These are phyloP conservation scores for Colletotrichum tamarilloi DNA, from an alignment of 2,329 filamentous ascomycete genomes.

Conservation along the genomic window DNA sequence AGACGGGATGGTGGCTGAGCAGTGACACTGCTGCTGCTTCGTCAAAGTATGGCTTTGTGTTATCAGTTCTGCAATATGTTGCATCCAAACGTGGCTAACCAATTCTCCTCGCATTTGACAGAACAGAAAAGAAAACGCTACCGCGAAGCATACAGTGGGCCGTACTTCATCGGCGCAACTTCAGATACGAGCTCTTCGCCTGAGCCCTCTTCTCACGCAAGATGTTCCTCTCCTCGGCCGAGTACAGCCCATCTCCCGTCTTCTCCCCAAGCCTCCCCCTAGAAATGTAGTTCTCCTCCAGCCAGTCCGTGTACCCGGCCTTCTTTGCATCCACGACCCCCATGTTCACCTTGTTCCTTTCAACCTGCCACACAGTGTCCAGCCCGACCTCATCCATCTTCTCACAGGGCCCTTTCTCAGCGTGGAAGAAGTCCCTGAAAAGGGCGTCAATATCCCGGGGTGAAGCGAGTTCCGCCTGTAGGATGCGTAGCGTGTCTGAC, in stretches of 20 bases:
- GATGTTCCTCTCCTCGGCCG: conserved; percentile 38
- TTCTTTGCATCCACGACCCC: conserved; percentile 27
- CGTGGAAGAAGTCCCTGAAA: conserved; percentile 45
- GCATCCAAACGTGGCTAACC: too few relatives aligned
- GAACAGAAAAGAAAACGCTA: too few relatives aligned
- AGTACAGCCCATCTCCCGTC: conserved; percentile 43
- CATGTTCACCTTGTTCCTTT: conserved; percentile 38
- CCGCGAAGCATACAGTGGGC: too few relatives aligned
- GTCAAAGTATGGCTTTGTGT: too few relatives aligned
- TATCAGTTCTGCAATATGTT: too few relatives aligned
- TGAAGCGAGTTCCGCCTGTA: conserved; percentile 45
- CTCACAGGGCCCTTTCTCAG: conserved; percentile 43
- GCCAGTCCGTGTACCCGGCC: conserved; percentile 36
- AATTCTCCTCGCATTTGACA: too few relatives aligned
- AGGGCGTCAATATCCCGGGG: conserved; percentile 46
- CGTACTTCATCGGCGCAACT: background rate
- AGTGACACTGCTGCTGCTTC: too few relatives aligned
- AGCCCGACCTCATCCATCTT: conserved; percentile 48
- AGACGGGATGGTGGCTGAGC: too few relatives aligned
- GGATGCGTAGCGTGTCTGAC: conserved; percentile 45
- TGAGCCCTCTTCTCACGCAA: conserved; percentile 37
- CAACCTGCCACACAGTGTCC: conserved; percentile 45
- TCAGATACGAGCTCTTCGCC: conserved; percentile 5
- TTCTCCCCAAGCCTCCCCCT: conserved; percentile 44
- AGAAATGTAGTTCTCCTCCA: conserved; percentile 42